Percentiles rank a stretch among this genome's conserved stretches.
phyloP scores from a whole-genome alignment of 2,329 filamentous ascomycete genomes.

The Exophiala lecanii-corni region DNA sequence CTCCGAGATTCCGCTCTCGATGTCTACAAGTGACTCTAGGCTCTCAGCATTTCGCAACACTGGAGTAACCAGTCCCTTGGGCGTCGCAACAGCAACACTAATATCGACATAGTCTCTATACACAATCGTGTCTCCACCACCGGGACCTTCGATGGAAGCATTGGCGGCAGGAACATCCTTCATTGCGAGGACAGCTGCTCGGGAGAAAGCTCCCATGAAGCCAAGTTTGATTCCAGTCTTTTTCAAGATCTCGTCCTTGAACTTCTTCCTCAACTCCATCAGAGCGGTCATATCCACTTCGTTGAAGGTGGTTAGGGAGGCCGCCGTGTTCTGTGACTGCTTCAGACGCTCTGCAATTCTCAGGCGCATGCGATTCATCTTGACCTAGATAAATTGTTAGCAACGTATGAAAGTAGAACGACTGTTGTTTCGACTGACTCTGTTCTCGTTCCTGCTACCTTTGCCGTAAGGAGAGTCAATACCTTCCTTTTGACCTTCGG shows the following conservation, averaged over 20 bases:
- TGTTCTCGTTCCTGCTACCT: conserved; percentile 72
- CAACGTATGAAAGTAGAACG: conserved; percentile 1
- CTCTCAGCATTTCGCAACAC: conserved; percentile 90
- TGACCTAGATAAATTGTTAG: conserved; percentile 59
- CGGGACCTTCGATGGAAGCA: conserved; percentile 91
- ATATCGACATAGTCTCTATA: conserved; percentile 98
- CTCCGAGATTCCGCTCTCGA: conserved; percentile 87
- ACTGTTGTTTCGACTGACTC: conserved; percentile 48
- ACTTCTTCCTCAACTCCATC: conserved; percentile 94
- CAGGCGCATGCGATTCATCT: conserved; percentile 99
- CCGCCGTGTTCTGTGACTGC: conserved; percentile 98
- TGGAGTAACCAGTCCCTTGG: conserved; percentile 94
- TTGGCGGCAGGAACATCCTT: conserved; percentile 92
- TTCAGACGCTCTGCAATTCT: conserved; percentile 96
- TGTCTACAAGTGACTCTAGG: conserved; percentile 72
- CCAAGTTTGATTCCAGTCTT: conserved; percentile 95
- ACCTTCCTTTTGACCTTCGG: conserved; percentile 19
- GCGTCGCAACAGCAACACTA: conserved; percentile 92
- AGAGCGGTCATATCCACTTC: conserved; percentile 98
- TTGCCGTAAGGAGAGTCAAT: conserved; percentile 48
- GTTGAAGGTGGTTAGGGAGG: conserved; percentile 96
- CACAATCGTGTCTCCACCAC: conserved; percentile 93
- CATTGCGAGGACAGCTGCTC: conserved; percentile 86
- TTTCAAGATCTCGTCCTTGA: conserved; percentile 95
- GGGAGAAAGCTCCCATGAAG: conserved; percentile 99